A percentile compares a stretch with the other conserved stretches of the same genome.
Evolutionary conservation across 257 asterid genomes (phyloP).

Genomic region (Plantago elongata): DNA sequence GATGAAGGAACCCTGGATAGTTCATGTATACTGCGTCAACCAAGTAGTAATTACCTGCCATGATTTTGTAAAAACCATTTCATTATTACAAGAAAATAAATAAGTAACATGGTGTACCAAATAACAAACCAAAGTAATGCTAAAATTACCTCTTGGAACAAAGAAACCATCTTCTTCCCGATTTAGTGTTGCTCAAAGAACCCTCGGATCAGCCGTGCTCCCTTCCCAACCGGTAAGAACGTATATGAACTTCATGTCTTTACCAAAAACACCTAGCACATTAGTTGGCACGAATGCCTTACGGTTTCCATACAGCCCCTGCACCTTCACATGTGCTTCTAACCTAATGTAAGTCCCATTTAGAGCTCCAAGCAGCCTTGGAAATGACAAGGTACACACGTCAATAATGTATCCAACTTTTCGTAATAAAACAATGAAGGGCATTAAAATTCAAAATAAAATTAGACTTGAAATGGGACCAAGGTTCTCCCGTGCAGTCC

Average conservation of each 20-base stretch:
- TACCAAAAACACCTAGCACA: not conserved
- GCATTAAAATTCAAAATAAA: not conserved
- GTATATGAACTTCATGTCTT: not conserved
- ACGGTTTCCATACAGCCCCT: not conserved
- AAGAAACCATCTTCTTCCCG: not conserved
- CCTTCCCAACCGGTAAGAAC: slow-evolving; percentile 1
- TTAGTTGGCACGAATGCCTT: not conserved
- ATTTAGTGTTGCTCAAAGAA: not conserved
- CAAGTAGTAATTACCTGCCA: not conserved
- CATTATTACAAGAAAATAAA: not conserved
- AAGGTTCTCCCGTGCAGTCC: not conserved
- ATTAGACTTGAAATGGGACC: not conserved
- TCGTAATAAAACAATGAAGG: no score
- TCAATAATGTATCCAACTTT: no score
- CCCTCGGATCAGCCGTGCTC: not conserved
- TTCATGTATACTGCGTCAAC: not conserved
- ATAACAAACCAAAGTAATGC: no score
- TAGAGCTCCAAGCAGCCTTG: not conserved
- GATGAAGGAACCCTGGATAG: not conserved
- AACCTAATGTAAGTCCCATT: not conserved
- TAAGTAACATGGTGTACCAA: no score
- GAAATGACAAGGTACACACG: no score
- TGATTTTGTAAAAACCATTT: no score
- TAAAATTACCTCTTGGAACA: not conserved
- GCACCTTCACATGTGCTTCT: not conserved